These are phyloP conservation scores for Candida pseudoviswanathii DNA, from an alignment of 1,139 yeast species.

Conservation along the genomic window DNA sequence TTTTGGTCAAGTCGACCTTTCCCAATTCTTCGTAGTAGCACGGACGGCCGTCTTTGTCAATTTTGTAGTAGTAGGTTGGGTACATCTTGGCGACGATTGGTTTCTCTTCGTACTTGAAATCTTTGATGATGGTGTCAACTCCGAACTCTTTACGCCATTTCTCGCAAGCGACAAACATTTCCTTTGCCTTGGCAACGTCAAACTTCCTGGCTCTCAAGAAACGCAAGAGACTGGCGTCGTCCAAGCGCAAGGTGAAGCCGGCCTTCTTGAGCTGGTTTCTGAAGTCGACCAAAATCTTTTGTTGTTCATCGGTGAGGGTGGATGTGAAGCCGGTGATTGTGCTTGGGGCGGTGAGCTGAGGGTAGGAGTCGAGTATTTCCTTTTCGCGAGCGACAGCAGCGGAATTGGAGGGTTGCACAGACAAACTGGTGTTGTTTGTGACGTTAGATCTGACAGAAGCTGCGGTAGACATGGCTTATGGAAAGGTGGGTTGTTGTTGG, in stretches of 20 bases:
- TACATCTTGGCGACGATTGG: conserved; percentile 84
- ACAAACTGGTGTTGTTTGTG: not conserved
- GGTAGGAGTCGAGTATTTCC: conserved; percentile 54
- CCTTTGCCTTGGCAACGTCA: conserved; percentile 74
- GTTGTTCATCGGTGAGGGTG: conserved; percentile 70
- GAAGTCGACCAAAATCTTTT: conserved; percentile 57
- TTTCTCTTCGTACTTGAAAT: conserved; percentile 89
- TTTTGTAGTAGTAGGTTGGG: conserved; percentile 97
- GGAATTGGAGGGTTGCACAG: conserved; percentile 1
- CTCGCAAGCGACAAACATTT: conserved; percentile 87
- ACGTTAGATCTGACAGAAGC: not conserved
- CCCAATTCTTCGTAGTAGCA: conserved; percentile 94
- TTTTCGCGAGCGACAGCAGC: conserved; percentile 18
- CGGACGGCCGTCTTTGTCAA: conserved; percentile 96
- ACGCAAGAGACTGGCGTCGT: conserved; percentile 86
- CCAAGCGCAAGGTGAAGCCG: conserved; percentile 76
- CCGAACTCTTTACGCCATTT: conserved; percentile 90
- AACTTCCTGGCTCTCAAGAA: conserved; percentile 96
- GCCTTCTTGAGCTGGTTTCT: conserved; percentile 57
- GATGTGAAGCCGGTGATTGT: conserved; percentile 80
- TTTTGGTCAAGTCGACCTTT: conserved; percentile 80
- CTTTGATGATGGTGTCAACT: conserved; percentile 79
- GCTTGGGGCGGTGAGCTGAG: conserved; percentile 66
- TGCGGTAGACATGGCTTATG: not conserved
- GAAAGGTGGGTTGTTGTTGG: no score